Evolutionary conservation across 768 basidiomycete genomes (phyloP).

Genomic region (Pleurotus giganteus): DNA sequence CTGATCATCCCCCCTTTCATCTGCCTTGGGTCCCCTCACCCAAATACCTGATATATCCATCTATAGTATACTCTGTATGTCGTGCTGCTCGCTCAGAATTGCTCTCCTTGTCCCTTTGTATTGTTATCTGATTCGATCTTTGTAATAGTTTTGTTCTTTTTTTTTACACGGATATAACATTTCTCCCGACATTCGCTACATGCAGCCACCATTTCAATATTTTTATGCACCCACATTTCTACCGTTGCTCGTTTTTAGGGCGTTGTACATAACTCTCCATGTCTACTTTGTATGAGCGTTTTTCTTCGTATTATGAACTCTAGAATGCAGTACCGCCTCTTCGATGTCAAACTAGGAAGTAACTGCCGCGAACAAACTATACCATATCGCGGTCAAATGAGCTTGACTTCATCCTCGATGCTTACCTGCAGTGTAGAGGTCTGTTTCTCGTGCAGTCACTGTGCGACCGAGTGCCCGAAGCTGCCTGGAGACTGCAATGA

Average conservation of each 20-base stretch:
- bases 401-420: too few relatives aligned
- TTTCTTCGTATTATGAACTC: too few relatives aligned
- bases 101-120: constrained; percentile 27
- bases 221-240: constrained; percentile 2
- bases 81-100: constrained; percentile 17
- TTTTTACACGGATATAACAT: constrained; percentile 1
- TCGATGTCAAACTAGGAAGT: too few relatives aligned
- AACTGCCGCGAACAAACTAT: too few relatives aligned
- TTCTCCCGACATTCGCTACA: neutral
- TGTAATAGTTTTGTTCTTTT: neutral
- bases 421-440: too few relatives aligned
- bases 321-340: too few relatives aligned
- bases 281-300: too few relatives aligned
- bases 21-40: constrained; percentile 7
- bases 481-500: too few relatives aligned
- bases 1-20: constrained; percentile 9
- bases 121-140: constrained; percentile 32
- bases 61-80: constrained; percentile 3
- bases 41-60: constrained; percentile 12
- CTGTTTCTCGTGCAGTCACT: too few relatives aligned
- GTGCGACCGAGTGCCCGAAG: too few relatives aligned
- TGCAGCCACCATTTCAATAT: neutral
- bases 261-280: neutral
- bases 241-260: neutral
- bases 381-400: too few relatives aligned